A percentile compares a stretch with the other conserved stretches of the same genome.
Conservation (phyloP, 331 rosid species). For the Quercus tomentella region DNA sequence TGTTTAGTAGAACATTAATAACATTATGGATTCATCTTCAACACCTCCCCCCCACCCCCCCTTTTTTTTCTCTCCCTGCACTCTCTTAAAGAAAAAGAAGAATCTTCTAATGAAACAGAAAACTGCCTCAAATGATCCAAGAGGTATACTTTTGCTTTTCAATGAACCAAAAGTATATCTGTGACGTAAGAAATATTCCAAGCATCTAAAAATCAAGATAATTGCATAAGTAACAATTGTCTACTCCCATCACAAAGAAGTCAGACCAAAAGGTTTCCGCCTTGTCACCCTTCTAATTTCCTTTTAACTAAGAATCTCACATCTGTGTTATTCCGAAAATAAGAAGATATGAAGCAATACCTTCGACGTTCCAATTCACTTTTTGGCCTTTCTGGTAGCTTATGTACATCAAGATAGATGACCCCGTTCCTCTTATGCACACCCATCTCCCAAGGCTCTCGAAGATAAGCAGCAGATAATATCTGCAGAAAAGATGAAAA, state of each 20-base stretch:
- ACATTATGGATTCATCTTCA: neutral
- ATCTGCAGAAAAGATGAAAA: constrained; percentile 43
- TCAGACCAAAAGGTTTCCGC: neutral
- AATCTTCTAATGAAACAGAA: neutral
- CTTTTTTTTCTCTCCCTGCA: neutral
- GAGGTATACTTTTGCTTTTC: too few species aligned
- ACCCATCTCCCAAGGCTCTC: constrained; percentile 99
- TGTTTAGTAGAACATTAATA: neutral
- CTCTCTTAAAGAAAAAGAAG: neutral
- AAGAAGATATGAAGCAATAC: constrained; percentile 27
- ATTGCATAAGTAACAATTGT: neutral
- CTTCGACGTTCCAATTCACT: constrained; percentile 89
- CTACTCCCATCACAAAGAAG: neutral
- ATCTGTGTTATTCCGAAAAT: neutral
- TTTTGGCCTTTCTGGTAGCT: constrained; percentile 80
- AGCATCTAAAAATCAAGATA: neutral
- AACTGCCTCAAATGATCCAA: too few species aligned
- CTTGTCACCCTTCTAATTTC: neutral
- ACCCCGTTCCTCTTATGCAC: constrained; percentile 96
- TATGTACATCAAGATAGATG: constrained; percentile 95
- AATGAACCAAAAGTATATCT: too few species aligned
- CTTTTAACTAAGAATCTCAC: neutral
- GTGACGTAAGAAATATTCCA: too few species aligned
- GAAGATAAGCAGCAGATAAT: constrained; percentile 79
- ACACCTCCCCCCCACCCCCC: neutral